Conservation (phyloP, 176 grass and related monocot species). For the Cymbopogon citratus region DNA sequence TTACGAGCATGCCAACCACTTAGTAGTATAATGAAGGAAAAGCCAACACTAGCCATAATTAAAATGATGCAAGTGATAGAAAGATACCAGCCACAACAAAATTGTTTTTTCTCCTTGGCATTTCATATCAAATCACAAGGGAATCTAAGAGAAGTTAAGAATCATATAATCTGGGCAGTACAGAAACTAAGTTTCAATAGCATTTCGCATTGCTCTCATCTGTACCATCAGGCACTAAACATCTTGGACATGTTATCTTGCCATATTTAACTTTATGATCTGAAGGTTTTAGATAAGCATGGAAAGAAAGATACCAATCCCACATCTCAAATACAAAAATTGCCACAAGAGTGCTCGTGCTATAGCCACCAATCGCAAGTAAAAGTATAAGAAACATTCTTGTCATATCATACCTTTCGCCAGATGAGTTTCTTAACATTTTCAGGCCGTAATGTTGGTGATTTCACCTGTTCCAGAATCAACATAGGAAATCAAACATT, state of each 20-base stretch:
- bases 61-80: background rate
- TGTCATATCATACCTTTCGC: too few relatives aligned
- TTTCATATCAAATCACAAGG: background rate
- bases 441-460: too few relatives aligned
- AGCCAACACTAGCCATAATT: background rate
- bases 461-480: too few relatives aligned
- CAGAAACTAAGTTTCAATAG: background rate
- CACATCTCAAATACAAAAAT: background rate
- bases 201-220: background rate
- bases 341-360: slow-evolving; percentile 5
- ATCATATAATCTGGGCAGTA: background rate
- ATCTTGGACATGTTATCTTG: background rate
- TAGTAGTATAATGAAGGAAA: background rate
- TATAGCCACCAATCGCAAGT: too few relatives aligned
- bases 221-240: background rate
- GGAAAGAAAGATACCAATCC: background rate
- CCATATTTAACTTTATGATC: background rate
- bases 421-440: too few relatives aligned
- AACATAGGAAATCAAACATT: too few relatives aligned
- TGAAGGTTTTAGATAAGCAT: background rate
- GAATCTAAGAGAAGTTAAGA: background rate
- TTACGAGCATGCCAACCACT: background rate
- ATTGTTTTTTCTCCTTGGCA: background rate
- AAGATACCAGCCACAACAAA: background rate
- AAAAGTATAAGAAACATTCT: too few relatives aligned